Evolutionary conservation across 1,284 basidiomycete genomes (phyloP).

Genomic region (Somion occarium): DNA sequence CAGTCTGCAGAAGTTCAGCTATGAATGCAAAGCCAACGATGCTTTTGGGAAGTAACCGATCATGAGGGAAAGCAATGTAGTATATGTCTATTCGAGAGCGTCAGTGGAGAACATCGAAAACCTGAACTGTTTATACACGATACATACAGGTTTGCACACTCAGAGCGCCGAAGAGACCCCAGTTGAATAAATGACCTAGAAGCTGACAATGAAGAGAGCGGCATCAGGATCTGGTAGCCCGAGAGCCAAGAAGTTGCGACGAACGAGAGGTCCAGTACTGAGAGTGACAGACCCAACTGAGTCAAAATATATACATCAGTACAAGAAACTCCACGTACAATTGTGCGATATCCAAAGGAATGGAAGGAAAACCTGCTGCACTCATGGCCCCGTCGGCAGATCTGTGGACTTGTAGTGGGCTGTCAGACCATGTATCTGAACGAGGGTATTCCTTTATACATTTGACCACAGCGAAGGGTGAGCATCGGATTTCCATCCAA

Average conservation of each 20-base stretch:
- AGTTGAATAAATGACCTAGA: constrained; percentile 5
- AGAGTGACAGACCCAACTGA: no score
- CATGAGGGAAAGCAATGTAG: constrained; percentile 5
- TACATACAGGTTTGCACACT: constrained; percentile 3
- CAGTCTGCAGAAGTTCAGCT: constrained; percentile 1
- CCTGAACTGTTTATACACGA: neutral
- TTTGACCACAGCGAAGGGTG: no score
- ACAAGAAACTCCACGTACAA: neutral
- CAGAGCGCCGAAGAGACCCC: constrained; percentile 6
- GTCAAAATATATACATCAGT: neutral
- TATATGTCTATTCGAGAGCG: neutral
- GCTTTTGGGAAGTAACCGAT: neutral
- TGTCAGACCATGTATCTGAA: no score
- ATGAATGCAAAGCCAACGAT: neutral
- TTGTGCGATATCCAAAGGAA: neutral
- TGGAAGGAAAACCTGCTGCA: neutral
- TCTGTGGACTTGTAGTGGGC: no score
- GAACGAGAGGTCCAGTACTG: neutral
- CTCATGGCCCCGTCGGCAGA: no score
- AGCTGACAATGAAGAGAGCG: neutral
- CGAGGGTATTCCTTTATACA: no score
- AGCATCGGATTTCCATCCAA: no score
- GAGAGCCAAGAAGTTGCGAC: neutral
- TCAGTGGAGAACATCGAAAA: no score
- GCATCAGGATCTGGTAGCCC: no score